Evolutionary conservation across 148 eudicot species (phyloP).

Genomic region (Chenopodium suecicum): DNA sequence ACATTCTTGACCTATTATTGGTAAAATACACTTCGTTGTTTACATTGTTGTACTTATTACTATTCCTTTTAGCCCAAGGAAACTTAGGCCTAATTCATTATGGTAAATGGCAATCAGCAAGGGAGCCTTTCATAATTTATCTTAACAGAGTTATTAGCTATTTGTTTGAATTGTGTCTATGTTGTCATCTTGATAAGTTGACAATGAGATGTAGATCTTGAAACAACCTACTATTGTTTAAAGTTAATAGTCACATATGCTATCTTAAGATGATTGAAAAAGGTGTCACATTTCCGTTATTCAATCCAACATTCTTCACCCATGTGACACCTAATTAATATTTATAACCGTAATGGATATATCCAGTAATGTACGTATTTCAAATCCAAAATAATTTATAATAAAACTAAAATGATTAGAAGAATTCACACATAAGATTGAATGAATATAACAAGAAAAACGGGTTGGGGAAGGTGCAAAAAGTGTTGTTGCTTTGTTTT

Average conservation of each 20-base stretch:
- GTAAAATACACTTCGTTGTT: background rate
- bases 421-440: no score
- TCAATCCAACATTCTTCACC: background rate
- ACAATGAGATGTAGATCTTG: background rate
- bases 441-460: no score
- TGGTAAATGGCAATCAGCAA: background rate
- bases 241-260: background rate
- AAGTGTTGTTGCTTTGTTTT: no score
- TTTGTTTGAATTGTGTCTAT: background rate
- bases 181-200: background rate
- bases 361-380: no score
- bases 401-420: no score
- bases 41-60: background rate
- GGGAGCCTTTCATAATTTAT: background rate
- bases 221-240: background rate
- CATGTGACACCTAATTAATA: background rate
- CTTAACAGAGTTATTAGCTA: background rate
- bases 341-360: no score
- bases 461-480: no score
- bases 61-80: background rate
- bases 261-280: background rate
- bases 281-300: background rate
- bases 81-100: background rate
- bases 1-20: slow-evolving; percentile 1
- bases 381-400: no score